A percentile compares a stretch with the other conserved stretches of the same genome.
These are phyloP conservation scores for Phytopythium mirpurense DNA, from an alignment of 352 stramenopile species.

Conservation along the genomic window DNA sequence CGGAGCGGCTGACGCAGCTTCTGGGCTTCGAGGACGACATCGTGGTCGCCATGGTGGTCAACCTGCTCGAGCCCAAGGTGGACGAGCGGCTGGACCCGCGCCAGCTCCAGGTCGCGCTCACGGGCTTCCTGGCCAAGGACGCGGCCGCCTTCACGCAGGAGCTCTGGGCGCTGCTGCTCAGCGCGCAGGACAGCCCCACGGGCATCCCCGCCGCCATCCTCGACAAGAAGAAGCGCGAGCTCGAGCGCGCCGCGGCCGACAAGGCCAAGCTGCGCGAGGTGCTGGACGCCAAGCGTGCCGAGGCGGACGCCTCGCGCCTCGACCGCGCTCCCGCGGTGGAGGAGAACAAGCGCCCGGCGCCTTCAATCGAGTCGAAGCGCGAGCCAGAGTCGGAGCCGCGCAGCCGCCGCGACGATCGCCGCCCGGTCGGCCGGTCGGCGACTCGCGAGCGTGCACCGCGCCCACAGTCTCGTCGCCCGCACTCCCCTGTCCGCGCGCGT, in stretches of 20 bases:
- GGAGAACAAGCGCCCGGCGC: background rate
- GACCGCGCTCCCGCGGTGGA: background rate
- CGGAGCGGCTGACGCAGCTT: conserved; percentile 79
- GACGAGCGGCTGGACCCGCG: conserved; percentile 75
- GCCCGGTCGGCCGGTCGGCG: background rate
- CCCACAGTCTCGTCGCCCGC: background rate
- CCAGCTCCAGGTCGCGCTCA: conserved; percentile 86
- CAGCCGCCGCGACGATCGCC: background rate
- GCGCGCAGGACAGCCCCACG: conserved; percentile 81
- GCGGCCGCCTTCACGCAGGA: conserved; percentile 81
- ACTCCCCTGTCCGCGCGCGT: background rate
- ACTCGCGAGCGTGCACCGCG: background rate
- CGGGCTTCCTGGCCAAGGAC: conserved; percentile 90
- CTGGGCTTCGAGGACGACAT: conserved; percentile 92
- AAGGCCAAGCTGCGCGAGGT: conserved; percentile 58
- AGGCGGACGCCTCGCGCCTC: conserved; percentile 8
- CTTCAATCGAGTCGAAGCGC: background rate
- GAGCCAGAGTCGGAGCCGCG: background rate
- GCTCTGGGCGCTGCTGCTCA: conserved; percentile 88
- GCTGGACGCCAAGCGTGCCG: conserved; percentile 45
- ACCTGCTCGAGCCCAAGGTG: conserved; percentile 77
- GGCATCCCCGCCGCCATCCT: conserved; percentile 85
- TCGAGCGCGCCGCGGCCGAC: conserved; percentile 50
- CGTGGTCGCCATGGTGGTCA: conserved; percentile 79
- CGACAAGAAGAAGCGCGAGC: conserved; percentile 90